Percentiles rank a stretch among this genome's conserved stretches.
Evolutionary conservation across 805 yeast species (phyloP).

Genomic region (Suhomyces xylopsoci): DNA sequence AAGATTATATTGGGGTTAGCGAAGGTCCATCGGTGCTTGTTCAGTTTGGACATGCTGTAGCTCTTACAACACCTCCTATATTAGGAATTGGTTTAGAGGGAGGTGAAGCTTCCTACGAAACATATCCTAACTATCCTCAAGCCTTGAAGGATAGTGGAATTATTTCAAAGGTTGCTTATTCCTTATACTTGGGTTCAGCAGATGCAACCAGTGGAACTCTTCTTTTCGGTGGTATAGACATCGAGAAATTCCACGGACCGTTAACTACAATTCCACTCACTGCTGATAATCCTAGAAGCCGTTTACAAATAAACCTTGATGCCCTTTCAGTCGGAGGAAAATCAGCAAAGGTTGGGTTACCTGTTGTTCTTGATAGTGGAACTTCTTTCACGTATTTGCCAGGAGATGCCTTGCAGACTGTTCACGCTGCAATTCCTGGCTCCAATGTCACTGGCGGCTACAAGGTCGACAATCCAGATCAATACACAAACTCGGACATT

Average conservation of each 20-base stretch:
- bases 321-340: not conserved
- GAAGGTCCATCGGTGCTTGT: conserved; percentile 4
- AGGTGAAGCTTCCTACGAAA: no score
- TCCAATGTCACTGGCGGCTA: not conserved
- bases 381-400: conserved; percentile 7
- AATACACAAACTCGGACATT: conserved; percentile 30
- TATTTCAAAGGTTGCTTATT: not conserved
- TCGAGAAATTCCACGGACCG: not conserved
- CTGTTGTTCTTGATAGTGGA: conserved; percentile 9
- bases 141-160: not conserved
- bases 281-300: conserved; percentile 16
- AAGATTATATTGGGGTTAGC: conserved; percentile 5
- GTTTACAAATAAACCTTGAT: conserved; percentile 13
- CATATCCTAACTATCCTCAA: conserved; percentile 15
- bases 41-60: conserved; percentile 8
- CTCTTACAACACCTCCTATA: conserved; percentile 2
- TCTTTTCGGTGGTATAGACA: conserved; percentile 2
- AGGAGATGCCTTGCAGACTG: not conserved
- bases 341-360: not conserved
- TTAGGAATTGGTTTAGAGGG: conserved; percentile 9
- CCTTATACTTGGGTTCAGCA: not conserved
- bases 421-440: conserved; percentile 1
- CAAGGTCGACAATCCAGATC: conserved; percentile 13
- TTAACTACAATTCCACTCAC: conserved; percentile 10
- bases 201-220: not conserved